phyloP scores from a whole-genome alignment of 306 rosid genomes.

The Neltuma alba region DNA sequence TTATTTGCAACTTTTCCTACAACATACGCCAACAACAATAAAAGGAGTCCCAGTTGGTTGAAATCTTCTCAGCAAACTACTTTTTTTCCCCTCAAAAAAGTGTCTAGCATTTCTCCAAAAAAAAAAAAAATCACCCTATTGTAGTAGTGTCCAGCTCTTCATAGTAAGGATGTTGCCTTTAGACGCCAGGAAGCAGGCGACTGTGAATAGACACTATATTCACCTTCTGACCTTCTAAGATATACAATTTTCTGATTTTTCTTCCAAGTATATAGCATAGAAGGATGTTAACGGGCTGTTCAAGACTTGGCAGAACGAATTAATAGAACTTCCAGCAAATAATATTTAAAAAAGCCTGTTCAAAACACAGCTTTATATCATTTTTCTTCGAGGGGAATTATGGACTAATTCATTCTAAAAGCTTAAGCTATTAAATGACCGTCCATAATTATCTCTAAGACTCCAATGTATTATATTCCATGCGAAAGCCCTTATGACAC shows the following conservation, averaged over 20 bases:
- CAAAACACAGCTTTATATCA: neutral
- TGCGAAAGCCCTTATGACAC: neutral
- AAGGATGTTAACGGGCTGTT: neutral
- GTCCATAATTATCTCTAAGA: neutral
- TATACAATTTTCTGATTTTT: neutral
- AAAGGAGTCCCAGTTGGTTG: neutral
- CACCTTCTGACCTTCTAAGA: neutral
- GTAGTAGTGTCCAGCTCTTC: neutral
- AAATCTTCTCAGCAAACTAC: neutral
- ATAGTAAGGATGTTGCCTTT: neutral
- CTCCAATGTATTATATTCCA: neutral
- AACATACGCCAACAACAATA: neutral
- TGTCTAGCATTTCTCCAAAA: neutral
- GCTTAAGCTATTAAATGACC: neutral
- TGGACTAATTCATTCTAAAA: neutral
- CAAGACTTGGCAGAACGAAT: neutral
- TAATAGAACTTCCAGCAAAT: neutral
- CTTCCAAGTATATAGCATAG: neutral
- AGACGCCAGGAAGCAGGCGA: neutral
- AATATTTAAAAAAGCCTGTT: neutral
- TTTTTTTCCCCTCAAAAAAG: no score
- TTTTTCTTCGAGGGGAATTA: neutral
- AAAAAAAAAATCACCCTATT: neutral
- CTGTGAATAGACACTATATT: neutral
- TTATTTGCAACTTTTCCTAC: neutral